These are phyloP conservation scores for Trichoderma cornu-damae DNA, from an alignment of 2,329 filamentous ascomycete genomes.

Conservation along the genomic window DNA sequence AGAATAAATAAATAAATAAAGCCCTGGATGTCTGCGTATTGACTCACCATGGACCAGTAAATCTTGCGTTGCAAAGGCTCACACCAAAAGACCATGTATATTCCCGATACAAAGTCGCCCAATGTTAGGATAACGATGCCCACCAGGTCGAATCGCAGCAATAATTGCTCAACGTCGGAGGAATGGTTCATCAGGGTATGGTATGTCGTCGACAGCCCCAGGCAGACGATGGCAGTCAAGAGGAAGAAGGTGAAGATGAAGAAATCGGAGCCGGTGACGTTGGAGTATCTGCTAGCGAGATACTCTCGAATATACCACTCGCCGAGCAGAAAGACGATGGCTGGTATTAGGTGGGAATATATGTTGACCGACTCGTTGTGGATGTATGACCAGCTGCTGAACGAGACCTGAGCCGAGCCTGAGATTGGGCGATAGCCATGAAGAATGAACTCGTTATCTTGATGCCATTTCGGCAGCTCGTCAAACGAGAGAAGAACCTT, in stretches of 20 bases:
- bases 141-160: neutral
- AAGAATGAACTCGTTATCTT: constrained; percentile 10
- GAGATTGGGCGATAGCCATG: constrained; percentile 12
- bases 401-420: constrained; percentile 1
- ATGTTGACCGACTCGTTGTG: constrained; percentile 9
- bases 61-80: constrained; percentile 6
- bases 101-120: constrained; percentile 6
- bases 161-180: neutral
- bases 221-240: neutral
- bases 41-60: constrained; percentile 11
- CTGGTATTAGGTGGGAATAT: constrained; percentile 3
- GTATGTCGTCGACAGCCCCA: constrained; percentile 4
- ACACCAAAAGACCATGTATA: constrained; percentile 14
- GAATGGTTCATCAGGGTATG: constrained; percentile 6
- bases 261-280: neutral
- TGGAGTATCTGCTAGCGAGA: neutral
- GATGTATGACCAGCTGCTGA: constrained; percentile 9
- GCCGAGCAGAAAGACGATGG: neutral
- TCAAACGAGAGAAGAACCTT: neutral
- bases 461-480: constrained; percentile 9
- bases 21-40: neutral
- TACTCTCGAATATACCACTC: constrained; percentile 5
- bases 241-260: constrained; percentile 8
- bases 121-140: constrained; percentile 5
- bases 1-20: neutral